phyloP scores from a whole-genome alignment of 495 filamentous ascomycete species.

The Acidomyces sp. region DNA sequence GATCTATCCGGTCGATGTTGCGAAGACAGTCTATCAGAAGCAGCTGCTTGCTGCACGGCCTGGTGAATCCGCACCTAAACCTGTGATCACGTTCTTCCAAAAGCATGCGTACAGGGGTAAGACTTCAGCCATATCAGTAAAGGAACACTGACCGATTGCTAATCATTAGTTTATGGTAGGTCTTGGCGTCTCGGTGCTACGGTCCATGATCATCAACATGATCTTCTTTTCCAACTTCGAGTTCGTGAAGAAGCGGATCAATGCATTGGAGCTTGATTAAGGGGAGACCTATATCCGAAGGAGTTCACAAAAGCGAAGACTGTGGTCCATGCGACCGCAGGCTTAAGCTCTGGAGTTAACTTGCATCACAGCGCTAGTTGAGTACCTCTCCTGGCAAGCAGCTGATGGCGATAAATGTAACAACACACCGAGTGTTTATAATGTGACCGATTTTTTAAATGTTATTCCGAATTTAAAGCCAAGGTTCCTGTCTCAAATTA shows the following conservation, averaged over 20 bases:
- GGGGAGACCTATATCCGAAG: too few relatives aligned
- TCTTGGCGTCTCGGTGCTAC: slow-evolving; percentile 64
- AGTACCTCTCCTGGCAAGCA: too few relatives aligned
- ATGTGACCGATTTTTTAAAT: too few relatives aligned
- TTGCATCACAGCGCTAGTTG: too few relatives aligned
- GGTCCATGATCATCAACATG: slow-evolving; percentile 59
- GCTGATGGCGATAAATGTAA: too few relatives aligned
- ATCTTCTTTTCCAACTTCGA: slow-evolving; percentile 73
- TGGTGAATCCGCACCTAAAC: slow-evolving; percentile 42
- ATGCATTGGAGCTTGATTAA: slow-evolving; percentile 45
- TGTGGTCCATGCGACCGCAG: too few relatives aligned
- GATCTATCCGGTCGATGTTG: slow-evolving; percentile 69
- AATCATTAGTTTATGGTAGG: slow-evolving; percentile 31
- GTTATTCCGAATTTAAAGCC: too few relatives aligned
- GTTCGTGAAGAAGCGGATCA: slow-evolving; percentile 59
- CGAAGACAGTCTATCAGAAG: slow-evolving; percentile 71
- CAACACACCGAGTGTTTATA: too few relatives aligned
- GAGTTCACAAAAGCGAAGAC: too few relatives aligned
- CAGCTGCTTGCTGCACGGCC: slow-evolving; percentile 58
- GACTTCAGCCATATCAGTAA: too few relatives aligned
- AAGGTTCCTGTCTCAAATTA: too few relatives aligned
- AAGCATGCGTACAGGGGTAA: slow-evolving; percentile 53
- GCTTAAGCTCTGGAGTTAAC: too few relatives aligned
- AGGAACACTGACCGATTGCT: not conserved
- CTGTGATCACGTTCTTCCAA: slow-evolving; percentile 62